Base-by-base conservation (phyloP, 306 rosid species). In the Citrullus mucosospermus region DNA sequence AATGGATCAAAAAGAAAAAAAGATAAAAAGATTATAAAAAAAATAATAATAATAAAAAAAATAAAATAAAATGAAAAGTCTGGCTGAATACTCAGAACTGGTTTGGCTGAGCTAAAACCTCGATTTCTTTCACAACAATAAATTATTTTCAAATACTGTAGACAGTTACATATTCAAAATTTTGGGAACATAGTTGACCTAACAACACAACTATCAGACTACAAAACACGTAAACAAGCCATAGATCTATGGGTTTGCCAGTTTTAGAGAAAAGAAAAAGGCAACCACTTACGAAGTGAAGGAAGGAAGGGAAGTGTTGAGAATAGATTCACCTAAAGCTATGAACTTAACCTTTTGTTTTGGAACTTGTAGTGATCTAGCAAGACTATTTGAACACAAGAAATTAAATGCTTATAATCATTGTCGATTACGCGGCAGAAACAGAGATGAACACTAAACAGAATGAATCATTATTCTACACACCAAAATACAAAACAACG, bases 211-310 rank as follows among this genome's bases (percentile, higher is more conserved):
- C 28, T 30, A 15, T 22, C 59, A 72, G 25, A 72, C 43, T 72
- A 32, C 75, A 44, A 72, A 72, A 71, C 59, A 46, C 22, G 77
- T 14, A 50, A 72, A 72, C 60, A 72, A 72, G 76, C 38, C 56
- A 70, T 7, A 70, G 76, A 70, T 70, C 76, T 70, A 44, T 46
- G 76, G 30, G 8, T 15, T 12, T 70, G 36, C 76, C 6, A 14
- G 6, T 11, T 44, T 13, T 15, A 44, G 36, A 22, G 10, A 44
- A 69, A 13, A 46, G 57, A 46, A 14, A 43, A 6, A 25, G 39
- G 32, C 20, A 12, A 44, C 18, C 6, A 6, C 16, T 69, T 6
- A 70, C 56, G 14, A 10, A 44, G 72, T 17, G 74, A 39, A 22
- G 56, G 18, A 43, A 69, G 76, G 57, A 46, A 69, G 76, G 57